These are phyloP conservation scores for Sphagnum contortum DNA, from an alignment of 225 moss, liverwort and hornwort genomes.

Conservation along the genomic window DNA sequence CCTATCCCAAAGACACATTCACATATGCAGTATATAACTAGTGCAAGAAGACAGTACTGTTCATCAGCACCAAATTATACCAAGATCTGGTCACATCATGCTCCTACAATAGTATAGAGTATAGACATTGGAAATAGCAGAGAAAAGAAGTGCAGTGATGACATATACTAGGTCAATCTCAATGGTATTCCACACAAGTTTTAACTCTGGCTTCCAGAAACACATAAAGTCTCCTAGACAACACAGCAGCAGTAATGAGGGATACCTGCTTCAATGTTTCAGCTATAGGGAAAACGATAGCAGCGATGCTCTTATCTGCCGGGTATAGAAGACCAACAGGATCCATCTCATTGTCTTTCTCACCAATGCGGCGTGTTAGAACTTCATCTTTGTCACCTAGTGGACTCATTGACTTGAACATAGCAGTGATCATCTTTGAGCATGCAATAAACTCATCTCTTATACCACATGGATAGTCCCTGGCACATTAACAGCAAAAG, in stretches of 20 bases:
- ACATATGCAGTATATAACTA: too few species aligned
- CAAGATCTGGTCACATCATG: too few species aligned
- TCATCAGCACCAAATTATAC: too few species aligned
- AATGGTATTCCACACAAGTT: too few species aligned
- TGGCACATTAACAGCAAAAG: conserved; percentile 7
- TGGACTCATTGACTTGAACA: conserved; percentile 32
- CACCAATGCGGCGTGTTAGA: conserved; percentile 70
- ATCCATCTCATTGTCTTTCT: conserved; percentile 82
- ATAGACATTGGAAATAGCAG: too few species aligned
- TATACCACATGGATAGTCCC: conserved; percentile 93
- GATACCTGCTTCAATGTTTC: conserved; percentile 83
- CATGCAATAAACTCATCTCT: conserved; percentile 70
- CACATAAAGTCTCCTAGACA: too few species aligned
- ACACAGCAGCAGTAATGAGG: too few species aligned
- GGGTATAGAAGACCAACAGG: conserved; percentile 92
- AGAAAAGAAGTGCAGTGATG: too few species aligned
- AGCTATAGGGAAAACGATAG: conserved; percentile 80
- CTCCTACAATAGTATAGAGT: too few species aligned
- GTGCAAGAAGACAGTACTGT: too few species aligned
- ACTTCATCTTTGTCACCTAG: conserved; percentile 41
- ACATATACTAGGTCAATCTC: too few species aligned
- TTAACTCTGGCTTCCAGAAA: too few species aligned
- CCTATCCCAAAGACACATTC: conserved; percentile 21
- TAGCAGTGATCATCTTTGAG: conserved; percentile 61
- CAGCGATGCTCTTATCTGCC: conserved; percentile 67